Conservation (phyloP, 148 eudicot species). For the Agrostemma githago region DNA sequence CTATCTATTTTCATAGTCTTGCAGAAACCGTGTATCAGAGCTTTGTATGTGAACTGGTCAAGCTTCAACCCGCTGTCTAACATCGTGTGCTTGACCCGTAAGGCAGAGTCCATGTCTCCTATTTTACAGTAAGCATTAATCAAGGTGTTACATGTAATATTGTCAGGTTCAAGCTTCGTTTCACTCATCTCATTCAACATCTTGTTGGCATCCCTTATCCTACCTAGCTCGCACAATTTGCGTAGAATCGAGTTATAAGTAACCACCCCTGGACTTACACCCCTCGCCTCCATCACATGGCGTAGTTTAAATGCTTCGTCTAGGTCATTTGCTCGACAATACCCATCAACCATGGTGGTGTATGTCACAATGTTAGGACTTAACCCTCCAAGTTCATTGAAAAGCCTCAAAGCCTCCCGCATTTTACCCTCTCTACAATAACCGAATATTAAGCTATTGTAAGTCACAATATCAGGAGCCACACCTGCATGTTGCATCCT, state of each 20-base stretch:
- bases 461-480: conserved; percentile 73
- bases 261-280: conserved; percentile 56
- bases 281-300: conserved; percentile 56
- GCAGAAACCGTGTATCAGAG: conserved; percentile 83
- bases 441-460: conserved; percentile 68
- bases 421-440: conserved; percentile 76
- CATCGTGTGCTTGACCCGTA: conserved; percentile 65
- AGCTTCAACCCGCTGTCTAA: conserved; percentile 60
- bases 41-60: conserved; percentile 65
- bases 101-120: conserved; percentile 68
- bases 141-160: conserved; percentile 80
- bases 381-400: conserved; percentile 55
- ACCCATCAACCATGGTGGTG: conserved; percentile 83
- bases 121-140: conserved; percentile 90
- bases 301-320: conserved; percentile 57
- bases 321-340: conserved; percentile 64
- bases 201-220: conserved; percentile 73
- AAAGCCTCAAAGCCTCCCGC: conserved; percentile 84
- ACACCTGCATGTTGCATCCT: conserved; percentile 69
- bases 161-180: conserved; percentile 76
- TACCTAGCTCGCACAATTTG: conserved; percentile 76
- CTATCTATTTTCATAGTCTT: conserved; percentile 40
- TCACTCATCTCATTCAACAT: conserved; percentile 72
- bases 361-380: conserved; percentile 74
- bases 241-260: conserved; percentile 77